phyloP scores from a whole-genome alignment of 1,139 yeast species.

The Magnusiomyces ingens region DNA sequence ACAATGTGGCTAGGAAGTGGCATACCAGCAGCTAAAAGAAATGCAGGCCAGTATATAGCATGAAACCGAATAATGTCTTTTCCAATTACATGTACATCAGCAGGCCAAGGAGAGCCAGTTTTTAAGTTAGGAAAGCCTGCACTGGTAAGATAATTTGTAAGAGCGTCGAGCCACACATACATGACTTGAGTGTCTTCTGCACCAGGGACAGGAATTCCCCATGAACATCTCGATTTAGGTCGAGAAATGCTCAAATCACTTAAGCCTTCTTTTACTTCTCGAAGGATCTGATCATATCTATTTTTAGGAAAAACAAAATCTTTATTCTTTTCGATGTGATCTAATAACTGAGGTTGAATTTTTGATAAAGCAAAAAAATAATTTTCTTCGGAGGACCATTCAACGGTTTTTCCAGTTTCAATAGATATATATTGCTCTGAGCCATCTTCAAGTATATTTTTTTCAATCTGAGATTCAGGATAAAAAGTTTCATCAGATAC shows the following conservation, averaged over 20 bases:
- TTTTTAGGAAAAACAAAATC: slow-evolving; percentile 58
- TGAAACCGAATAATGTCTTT: slow-evolving; percentile 86
- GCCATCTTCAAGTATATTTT: slow-evolving; percentile 37
- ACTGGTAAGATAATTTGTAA: slow-evolving; percentile 75
- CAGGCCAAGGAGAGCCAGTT: slow-evolving; percentile 41
- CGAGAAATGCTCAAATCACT: slow-evolving; percentile 78
- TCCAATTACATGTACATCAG: slow-evolving; percentile 71
- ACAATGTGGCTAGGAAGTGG: slow-evolving; percentile 65
- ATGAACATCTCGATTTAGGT: slow-evolving; percentile 64
- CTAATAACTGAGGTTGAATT: slow-evolving; percentile 51
- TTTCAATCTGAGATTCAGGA: slow-evolving; percentile 69
- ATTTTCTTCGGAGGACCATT: slow-evolving; percentile 71
- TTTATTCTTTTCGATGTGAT: slow-evolving; percentile 40
- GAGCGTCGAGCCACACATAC: slow-evolving; percentile 97
- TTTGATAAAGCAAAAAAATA: slow-evolving; percentile 72
- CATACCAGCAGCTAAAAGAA: slow-evolving; percentile 73
- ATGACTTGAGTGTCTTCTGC: slow-evolving; percentile 64
- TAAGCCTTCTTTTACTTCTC: slow-evolving; percentile 49
- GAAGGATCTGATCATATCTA: slow-evolving; percentile 49
- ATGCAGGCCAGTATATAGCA: slow-evolving; percentile 91
- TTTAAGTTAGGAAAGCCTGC: slow-evolving; percentile 52
- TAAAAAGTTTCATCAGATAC: slow-evolving; percentile 92
- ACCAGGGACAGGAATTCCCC: slow-evolving; percentile 90
- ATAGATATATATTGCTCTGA: slow-evolving; percentile 42
- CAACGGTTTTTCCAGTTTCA: slow-evolving; percentile 73